Evolutionary conservation across 2,329 filamentous ascomycete species (phyloP), one percentile per base, ranked within the genome.

Genomic region (Davidsoniella neocaledoniae): DNA sequence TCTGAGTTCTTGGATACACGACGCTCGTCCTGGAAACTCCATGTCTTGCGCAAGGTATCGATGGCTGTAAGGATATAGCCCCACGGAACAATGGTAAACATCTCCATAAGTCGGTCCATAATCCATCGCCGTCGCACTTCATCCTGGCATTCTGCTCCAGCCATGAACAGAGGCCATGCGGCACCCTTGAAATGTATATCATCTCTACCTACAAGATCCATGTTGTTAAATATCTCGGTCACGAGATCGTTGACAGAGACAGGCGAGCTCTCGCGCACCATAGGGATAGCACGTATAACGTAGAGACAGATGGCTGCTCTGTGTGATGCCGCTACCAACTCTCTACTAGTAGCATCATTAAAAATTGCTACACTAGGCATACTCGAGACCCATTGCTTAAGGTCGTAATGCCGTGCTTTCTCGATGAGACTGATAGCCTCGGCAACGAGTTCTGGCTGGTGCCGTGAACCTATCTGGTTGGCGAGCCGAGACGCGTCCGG

Each of bases 121-220:
- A 71, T 66, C 73, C 73, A 76, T 2, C 60, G 63, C 38, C 73
- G 64, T 51, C 68, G 68, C 36, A 63, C 61, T 0, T 62, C 59
- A 48, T 72, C 66, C 40, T 66, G 65, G 3, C 71, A 70, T 56
- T 77, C 74, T 0, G 73, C 73, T 1, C 74, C 74, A 2, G 71
- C 72, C 26, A 78, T 67, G 54, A 77, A 77, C 0, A 73, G 65
- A 1, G 74, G 73, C 74, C 74, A 78, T n/a, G 70, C 70, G 2
- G 73, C 75, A 6, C 71, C 74, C 57, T 76, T 77, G 63, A 75
- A 77, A 40, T 76, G 66, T 5, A 68, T 66, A 56, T 74, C 71
- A 2, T 64, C 59, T 17, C 67, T 65, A 25, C 63, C 64, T 36
- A 78, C 66, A 48, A 65, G 62, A 5, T 67, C 68, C 21, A 77